Evolutionary conservation across 2,329 filamentous ascomycete species (phyloP), one percentile per base, ranked within the genome.

Genomic region (Cordyceps cateniannulata): DNA sequence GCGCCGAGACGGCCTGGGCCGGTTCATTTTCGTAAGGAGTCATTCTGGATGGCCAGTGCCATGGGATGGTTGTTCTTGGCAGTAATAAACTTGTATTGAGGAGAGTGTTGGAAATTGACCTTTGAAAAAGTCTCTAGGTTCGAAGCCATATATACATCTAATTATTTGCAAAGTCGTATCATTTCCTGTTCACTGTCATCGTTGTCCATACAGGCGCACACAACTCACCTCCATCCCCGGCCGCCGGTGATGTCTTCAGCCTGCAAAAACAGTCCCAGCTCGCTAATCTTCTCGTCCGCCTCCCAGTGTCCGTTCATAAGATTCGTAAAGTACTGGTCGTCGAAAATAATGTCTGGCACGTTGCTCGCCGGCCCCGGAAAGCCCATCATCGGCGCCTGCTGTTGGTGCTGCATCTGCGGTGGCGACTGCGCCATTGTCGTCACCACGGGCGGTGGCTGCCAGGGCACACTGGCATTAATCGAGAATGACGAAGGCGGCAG

Each of bases 251-350:
- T 40, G 25, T 61, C 59, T 2, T 61, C 59, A 0, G 52, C 59
- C 44, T 61, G 59, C 25, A 75, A 29, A 16, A 75, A 73, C 20
- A 72, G 35, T 2, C 71, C 67, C 49, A 75, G 63, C 62, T 74
- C 72, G 20, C 68, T 71, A 16, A 74, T 60, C 0, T 69, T 68
- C 55, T 74, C 70, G 42, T 74, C 72, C 1, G 72, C 72, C 48
- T 75, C 72, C 69, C 72, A 74, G 16, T 71, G 68, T 2, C 69
- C 69, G 20, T 70, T 72, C 25, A 73, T 65, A 52, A 75, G 64
- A 32, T 68, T 70, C n/a, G 59, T 61, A 29, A 74, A 71, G 55
- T 75, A 74, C 42, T 73, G 72, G 38, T 74, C 71, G 24, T 73
- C 72, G 25, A 72, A 70, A 1, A 68, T 60, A 12, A 69, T 69